phyloP scores from a whole-genome alignment of 768 basidiomycete genomes.

The Tricholoma bakamatsutake region DNA sequence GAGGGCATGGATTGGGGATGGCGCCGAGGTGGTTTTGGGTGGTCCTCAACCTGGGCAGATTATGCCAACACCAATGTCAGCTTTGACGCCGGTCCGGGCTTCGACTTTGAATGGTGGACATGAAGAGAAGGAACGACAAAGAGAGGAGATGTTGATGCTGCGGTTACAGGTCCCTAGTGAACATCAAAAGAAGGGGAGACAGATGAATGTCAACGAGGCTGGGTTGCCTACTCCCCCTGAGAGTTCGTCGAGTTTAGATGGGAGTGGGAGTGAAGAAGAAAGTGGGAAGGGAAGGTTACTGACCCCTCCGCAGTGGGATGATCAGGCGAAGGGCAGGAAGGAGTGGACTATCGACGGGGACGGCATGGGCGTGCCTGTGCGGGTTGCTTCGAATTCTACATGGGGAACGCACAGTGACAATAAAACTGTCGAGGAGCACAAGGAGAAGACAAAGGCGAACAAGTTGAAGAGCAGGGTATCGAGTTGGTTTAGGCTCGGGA shows the following conservation, averaged over 20 bases:
- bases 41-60: not conserved
- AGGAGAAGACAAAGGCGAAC: not conserved
- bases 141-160: not conserved
- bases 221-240: conserved; percentile 13
- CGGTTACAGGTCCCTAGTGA: not conserved
- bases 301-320: not conserved
- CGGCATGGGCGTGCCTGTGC: not conserved
- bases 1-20: conserved; percentile 13
- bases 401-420: too few species aligned
- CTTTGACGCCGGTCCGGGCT: not conserved
- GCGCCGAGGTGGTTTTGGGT: conserved; percentile 2
- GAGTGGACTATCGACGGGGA: not conserved
- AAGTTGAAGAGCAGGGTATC: not conserved
- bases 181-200: not conserved
- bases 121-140: not conserved
- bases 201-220: conserved; percentile 6
- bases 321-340: not conserved
- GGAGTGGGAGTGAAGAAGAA: not conserved
- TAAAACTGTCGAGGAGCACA: not conserved
- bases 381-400: too few species aligned
- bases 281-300: not conserved
- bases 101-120: not conserved
- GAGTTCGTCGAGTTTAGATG: conserved; percentile 8
- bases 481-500: not conserved
- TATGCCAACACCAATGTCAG: too few species aligned